phyloP scores from a whole-genome alignment of 2,329 filamentous ascomycete genomes.

The Nemania sp. region DNA sequence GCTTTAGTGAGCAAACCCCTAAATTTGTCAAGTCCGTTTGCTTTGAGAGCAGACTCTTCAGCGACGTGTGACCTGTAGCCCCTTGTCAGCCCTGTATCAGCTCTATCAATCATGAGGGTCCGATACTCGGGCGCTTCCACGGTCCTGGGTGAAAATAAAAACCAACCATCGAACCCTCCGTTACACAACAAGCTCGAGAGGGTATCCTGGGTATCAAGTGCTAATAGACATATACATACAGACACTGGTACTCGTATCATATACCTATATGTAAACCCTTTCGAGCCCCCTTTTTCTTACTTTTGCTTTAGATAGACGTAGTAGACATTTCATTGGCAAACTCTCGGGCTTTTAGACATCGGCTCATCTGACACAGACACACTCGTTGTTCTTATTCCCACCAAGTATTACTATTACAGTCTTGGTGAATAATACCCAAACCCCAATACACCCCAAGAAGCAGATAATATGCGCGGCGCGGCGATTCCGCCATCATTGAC shows the following conservation, averaged over 20 bases:
- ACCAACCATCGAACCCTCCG: constrained; percentile 5
- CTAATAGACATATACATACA: constrained; percentile 20
- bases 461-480: constrained; percentile 47
- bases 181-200: background rate
- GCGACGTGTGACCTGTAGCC: constrained; percentile 33
- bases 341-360: constrained; percentile 9
- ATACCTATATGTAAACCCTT: constrained; percentile 21
- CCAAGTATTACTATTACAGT: constrained; percentile 4
- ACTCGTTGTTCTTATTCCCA: constrained; percentile 22
- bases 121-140: background rate
- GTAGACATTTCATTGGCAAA: constrained; percentile 15
- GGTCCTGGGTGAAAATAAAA: constrained; percentile 7
- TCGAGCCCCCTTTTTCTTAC: constrained; percentile 12
- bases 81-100: constrained; percentile 32
- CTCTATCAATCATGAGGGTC: background rate
- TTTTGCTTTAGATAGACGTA: constrained; percentile 24
- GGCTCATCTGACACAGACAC: background rate
- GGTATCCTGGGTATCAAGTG: constrained; percentile 15
- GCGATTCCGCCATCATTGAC: constrained; percentile 46
- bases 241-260: constrained; percentile 1
- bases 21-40: constrained; percentile 35
- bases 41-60: constrained; percentile 36
- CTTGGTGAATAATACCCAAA: constrained; percentile 27
- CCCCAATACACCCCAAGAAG: constrained; percentile 12
- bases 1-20: constrained; percentile 34